Conservation (phyloP, 2,329 filamentous ascomycete genomes). For the Helotiales sp. region DNA sequence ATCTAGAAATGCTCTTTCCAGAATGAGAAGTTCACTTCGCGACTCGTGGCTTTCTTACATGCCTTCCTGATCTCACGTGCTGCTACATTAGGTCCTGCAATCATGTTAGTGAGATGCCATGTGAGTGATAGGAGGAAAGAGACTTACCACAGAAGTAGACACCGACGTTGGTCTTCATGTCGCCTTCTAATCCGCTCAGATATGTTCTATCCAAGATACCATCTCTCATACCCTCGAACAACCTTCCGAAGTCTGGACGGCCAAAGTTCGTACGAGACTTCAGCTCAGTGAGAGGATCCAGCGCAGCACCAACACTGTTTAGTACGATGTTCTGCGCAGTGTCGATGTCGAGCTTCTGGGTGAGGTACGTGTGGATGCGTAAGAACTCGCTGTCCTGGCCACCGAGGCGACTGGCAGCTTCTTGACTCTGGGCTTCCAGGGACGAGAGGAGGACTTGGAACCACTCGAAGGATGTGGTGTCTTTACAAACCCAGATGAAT, state of each 20-base stretch:
- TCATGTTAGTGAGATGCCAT: conserved; percentile 21
- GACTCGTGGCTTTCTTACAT: conserved; percentile 71
- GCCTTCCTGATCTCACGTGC: conserved; percentile 86
- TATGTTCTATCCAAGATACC: conserved; percentile 87
- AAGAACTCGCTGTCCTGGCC: conserved; percentile 81
- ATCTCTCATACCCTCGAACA: conserved; percentile 85
- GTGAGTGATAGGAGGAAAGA: not conserved
- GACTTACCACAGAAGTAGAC: conserved; percentile 95
- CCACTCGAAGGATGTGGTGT: conserved; percentile 97
- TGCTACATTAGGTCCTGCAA: conserved; percentile 47
- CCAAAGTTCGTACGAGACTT: conserved; percentile 92
- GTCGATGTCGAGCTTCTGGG: conserved; percentile 88
- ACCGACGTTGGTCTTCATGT: conserved; percentile 82
- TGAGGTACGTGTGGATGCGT: conserved; percentile 97
- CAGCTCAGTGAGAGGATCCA: conserved; percentile 92
- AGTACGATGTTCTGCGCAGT: conserved; percentile 96
- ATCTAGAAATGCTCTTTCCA: conserved; percentile 92
- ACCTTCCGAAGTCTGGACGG: conserved; percentile 81
- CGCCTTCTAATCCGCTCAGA: conserved; percentile 78
- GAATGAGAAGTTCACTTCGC: conserved; percentile 91
- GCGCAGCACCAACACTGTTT: conserved; percentile 86
- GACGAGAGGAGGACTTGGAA: conserved; percentile 93
- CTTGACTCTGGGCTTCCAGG: conserved; percentile 82
- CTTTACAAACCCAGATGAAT: conserved; percentile 98
- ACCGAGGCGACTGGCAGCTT: conserved; percentile 69